Evolutionary conservation across 2,329 filamentous ascomycete species (phyloP), one percentile per base, ranked within the genome.

Genomic region (Cryphonectria carpinicola): DNA sequence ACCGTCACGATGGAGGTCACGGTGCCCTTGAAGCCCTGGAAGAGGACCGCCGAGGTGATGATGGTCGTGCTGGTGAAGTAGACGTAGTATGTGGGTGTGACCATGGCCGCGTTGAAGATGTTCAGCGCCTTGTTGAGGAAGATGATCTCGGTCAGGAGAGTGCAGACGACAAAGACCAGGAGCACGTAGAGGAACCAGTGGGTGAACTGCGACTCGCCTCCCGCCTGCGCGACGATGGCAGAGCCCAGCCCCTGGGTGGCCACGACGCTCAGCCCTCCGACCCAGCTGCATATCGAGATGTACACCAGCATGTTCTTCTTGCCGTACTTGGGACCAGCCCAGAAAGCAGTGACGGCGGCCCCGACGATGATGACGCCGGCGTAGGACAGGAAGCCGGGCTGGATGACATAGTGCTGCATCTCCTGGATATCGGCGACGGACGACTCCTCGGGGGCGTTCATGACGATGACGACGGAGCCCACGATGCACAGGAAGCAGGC

Each of bases 231-330:
- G 69, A 98, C 88, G 74, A 99, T 95, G 25, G 95, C 95, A 68
- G 95, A 90, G 67, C 96, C 96, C 60, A 99, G 83, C 25, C 96
- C 96, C 81, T 98, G 95, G 3, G 95, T 98, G 22, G 94, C 92
- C 68, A 98, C 96, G 11, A 98, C 96, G 81, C 94, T 98, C 78
- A 98, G 84, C 1, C 95, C 96, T 74, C 96, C 96, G 72, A 98
- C 90, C 85, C 97, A 88, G 82, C 94, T 97, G 87, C 96, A 99
- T 76, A 99, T 95, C 76, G 92, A 95, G 75, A 99, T 89, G 82
- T 99, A 98, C 46, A 98, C 94, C 80, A 99, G 87, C 96, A 99
- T 98, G 78, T 93, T 95, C 86, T 94, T 95, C 83, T 97, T 98
- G 65, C 95, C 96, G 79, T 95, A 99, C 76, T 92, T 88, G 22